Percentiles rank a stretch among this genome's conserved stretches.
Conservation (phyloP, 2,329 filamentous ascomycete genomes). For the Graphilbum ipis-grandicollis region DNA sequence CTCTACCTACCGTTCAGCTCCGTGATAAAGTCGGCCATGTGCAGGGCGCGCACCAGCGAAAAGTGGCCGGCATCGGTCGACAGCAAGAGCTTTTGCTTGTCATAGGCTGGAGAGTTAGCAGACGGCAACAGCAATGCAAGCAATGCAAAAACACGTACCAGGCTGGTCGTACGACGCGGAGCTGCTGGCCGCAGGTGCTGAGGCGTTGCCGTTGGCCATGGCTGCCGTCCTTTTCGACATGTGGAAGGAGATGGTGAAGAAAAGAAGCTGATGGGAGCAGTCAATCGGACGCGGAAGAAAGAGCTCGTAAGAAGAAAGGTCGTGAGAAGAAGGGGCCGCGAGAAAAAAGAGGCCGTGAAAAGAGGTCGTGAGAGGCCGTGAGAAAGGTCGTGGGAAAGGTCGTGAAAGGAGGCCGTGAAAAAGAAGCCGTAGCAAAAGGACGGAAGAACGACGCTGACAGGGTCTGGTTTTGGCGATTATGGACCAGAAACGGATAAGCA, state of each 20-base stretch:
- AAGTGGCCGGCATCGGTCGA: constrained; percentile 58
- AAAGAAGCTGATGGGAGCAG: background rate
- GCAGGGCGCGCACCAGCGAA: constrained; percentile 48
- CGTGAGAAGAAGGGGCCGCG: too few species aligned
- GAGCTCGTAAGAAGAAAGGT: too few species aligned
- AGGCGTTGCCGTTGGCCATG: constrained; percentile 7
- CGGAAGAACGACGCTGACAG: too few species aligned
- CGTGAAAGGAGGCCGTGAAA: too few species aligned
- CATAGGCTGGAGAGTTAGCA: constrained; percentile 17
- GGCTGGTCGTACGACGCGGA: constrained; percentile 1
- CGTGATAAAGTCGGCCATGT: constrained; percentile 72
- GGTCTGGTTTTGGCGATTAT: too few species aligned
- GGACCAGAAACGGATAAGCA: too few species aligned
- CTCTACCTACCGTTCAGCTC: constrained; percentile 53
- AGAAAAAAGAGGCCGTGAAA: too few species aligned
- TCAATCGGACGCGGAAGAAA: too few species aligned
- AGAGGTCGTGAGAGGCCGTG: too few species aligned
- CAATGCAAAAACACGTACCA: constrained; percentile 2
- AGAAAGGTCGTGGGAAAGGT: too few species aligned
- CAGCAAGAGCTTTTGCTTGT: constrained; percentile 63
- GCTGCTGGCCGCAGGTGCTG: background rate
- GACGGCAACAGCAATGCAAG: background rate
- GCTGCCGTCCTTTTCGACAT: constrained; percentile 9
- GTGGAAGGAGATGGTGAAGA: background rate
- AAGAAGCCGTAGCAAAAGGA: too few species aligned